phyloP scores from a whole-genome alignment of 2,329 filamentous ascomycete genomes.

The Ascochyta koolunga region DNA sequence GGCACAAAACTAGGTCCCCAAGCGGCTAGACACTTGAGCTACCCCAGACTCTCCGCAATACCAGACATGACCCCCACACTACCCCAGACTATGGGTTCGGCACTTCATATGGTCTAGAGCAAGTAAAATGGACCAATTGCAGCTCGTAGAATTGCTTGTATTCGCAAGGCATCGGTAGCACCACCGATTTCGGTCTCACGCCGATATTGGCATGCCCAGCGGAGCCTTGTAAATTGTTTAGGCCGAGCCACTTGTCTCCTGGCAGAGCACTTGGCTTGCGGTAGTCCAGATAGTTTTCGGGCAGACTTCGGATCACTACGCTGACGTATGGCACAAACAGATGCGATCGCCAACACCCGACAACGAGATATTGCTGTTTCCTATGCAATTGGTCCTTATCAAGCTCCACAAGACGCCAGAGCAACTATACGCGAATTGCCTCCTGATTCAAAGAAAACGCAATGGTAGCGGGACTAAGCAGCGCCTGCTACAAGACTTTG shows the following conservation, averaged over 20 bases:
- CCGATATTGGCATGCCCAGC: not conserved
- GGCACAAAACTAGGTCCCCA: not conserved
- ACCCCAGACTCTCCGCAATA: slow-evolving; percentile 14
- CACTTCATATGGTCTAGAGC: not conserved
- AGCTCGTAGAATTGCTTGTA: not conserved
- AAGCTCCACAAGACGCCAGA: too few relatives aligned
- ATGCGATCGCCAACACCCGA: not conserved
- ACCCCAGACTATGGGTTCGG: slow-evolving; percentile 5
- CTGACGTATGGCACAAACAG: not conserved
- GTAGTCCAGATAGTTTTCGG: not conserved
- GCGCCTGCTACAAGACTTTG: too few relatives aligned
- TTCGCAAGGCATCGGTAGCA: not conserved
- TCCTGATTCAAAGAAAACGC: too few relatives aligned
- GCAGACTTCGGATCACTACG: slow-evolving; percentile 1
- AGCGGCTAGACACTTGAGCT: slow-evolving; percentile 4
- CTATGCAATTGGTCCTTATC: too few relatives aligned
- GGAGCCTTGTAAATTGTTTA: not conserved
- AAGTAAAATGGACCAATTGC: not conserved
- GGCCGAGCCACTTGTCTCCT: slow-evolving; percentile 12
- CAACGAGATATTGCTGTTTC: too few relatives aligned
- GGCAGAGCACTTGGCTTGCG: slow-evolving; percentile 10
- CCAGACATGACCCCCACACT: slow-evolving; percentile 10
- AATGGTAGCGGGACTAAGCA: too few relatives aligned
- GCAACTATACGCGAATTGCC: too few relatives aligned
- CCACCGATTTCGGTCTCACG: slow-evolving; percentile 3